Evolutionary conservation across 306 rosid genomes (phyloP).

Genomic region (cucumber (Cucumis sativus)): Cucumber_9930_V3 NC_026660.2:29798001-29798500

Average conservation of each 20-base stretch:
- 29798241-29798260: slow-evolving; percentile 76
- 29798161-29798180: slow-evolving; percentile 23
- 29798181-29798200: neutral
- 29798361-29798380: slow-evolving; percentile 80
- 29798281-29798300: slow-evolving; percentile 19
- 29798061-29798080: slow-evolving; percentile 60
- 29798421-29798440: slow-evolving; percentile 60
- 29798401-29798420: slow-evolving; percentile 97
- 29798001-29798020: neutral
- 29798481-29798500: slow-evolving; percentile 78
- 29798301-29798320: slow-evolving; percentile 80
- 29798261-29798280: slow-evolving; percentile 7
- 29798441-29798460: slow-evolving; percentile 54
- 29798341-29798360: slow-evolving; percentile 55
- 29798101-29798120: slow-evolving; percentile 52
- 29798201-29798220: neutral
- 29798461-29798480: slow-evolving; percentile 72
- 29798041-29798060: slow-evolving; percentile 72
- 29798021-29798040: slow-evolving; percentile 40
- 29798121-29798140: slow-evolving; percentile 36
- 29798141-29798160: slow-evolving; percentile 54
- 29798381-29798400: slow-evolving; percentile 83
- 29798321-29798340: slow-evolving; percentile 91
- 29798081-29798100: slow-evolving; percentile 56
- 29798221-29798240: slow-evolving; percentile 38